Evolutionary conservation across 1,139 yeast genomes (phyloP), one percentile per base, ranked within the genome.

Genomic region (Taphrina wiesneri): DNA sequence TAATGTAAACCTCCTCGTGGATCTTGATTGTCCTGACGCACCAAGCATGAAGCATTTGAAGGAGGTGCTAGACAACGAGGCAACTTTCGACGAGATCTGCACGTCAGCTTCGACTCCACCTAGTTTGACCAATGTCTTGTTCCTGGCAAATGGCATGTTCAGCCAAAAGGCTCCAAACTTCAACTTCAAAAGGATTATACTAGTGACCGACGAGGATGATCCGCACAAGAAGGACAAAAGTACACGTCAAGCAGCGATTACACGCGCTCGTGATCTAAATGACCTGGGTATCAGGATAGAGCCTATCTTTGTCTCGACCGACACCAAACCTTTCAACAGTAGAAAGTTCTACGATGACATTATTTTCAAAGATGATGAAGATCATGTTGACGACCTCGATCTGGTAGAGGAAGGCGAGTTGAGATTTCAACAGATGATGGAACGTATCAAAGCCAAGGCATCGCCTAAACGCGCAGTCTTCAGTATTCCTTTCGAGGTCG

Each of bases 401-500:
- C 45, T 67, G 21, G 67, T 63, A 15, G 45, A 45, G 13, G 62
- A 67, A 25, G 65, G 66, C 19, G 63, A 51, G 21, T 36, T 43
- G 23, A 67, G 67, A 34, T 57, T 62, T 13, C 78, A 80, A 23
- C 78, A 78, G 43, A 81, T 88, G 62, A 80, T 82, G 67, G 76
- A 80, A 9, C 78, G 80, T 49, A 83, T 90, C 11, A 75, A 83
- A 52, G 76, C 87, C 57, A 79, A 85, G 43, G 86, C 83, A 68
- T 87, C 86, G 68, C 80, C 88, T 9, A 83, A 83, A 67, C 77
- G 96, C 61, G 81, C 86, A 1, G 82, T 82, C 56, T 88, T 88
- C 72, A 80, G 84, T 13, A 84, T 90, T 70, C 83, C 85, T n/a
- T 69, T 86, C 52, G 79, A 80, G 5, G 73, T 86, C 2, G 77